Percentiles rank a stretch among this genome's conserved stretches.
These are phyloP conservation scores for Sphagnum tenellum DNA, from an alignment of 225 moss, liverwort and hornwort species.

Conservation along the genomic window DNA sequence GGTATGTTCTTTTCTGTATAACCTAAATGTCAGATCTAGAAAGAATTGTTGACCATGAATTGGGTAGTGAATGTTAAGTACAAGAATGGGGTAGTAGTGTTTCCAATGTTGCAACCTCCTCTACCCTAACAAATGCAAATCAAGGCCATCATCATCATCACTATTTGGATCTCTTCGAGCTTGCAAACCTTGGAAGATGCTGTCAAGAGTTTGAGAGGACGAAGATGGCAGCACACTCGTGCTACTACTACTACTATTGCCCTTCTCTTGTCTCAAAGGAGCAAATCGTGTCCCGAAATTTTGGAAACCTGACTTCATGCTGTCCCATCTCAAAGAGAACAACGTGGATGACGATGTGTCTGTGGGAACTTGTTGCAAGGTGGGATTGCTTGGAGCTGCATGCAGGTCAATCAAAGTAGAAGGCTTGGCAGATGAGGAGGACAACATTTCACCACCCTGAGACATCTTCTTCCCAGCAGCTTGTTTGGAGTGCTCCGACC, in stretches of 20 bases:
- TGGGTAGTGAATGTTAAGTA: background rate
- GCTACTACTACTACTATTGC: background rate
- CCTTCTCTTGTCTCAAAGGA: conserved; percentile 84
- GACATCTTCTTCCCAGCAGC: conserved; percentile 6
- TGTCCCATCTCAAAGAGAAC: conserved; percentile 65
- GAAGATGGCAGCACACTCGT: conserved; percentile 26
- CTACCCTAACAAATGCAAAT: conserved; percentile 69
- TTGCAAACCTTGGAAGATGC: conserved; percentile 82
- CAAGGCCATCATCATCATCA: conserved; percentile 70
- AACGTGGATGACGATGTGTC: conserved; percentile 33
- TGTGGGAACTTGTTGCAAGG: conserved; percentile 14
- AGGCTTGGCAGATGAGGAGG: conserved; percentile 10
- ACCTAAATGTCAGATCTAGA: too few relatives aligned
- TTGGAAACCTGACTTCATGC: conserved; percentile 72
- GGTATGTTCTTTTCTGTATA: too few relatives aligned
- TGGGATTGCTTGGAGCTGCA: conserved; percentile 15
- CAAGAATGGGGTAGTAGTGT: conserved; percentile 1
- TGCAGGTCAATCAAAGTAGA: conserved; percentile 45
- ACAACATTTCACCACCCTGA: background rate
- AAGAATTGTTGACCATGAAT: too few relatives aligned
- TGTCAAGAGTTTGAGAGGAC: conserved; percentile 73
- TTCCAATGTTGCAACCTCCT: background rate
- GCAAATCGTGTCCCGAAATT: conserved; percentile 80
- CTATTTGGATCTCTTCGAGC: conserved; percentile 47
- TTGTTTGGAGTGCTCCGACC: conserved; percentile 19